Evolutionary conservation across 768 basidiomycete species (phyloP).

Genomic region (Pleurotus cornucopiae): DNA sequence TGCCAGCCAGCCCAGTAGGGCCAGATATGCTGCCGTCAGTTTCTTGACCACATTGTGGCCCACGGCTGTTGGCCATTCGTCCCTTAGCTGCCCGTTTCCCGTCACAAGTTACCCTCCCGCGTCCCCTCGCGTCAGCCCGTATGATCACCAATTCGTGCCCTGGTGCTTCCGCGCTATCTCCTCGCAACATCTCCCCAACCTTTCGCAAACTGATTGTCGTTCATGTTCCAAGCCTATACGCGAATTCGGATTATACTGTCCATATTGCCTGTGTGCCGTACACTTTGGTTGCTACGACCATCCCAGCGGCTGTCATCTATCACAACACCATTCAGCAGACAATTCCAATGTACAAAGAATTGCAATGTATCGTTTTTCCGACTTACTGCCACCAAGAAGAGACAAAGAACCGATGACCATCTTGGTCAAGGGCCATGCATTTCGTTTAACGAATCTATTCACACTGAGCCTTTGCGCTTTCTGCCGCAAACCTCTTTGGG

Average conservation of each 20-base stretch:
- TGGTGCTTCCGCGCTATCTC: constrained; percentile 47
- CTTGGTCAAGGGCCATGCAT: constrained; percentile 40
- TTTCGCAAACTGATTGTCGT: constrained; percentile 45
- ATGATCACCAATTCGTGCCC: constrained; percentile 63
- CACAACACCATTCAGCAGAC: constrained; percentile 44
- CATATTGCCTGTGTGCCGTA: constrained; percentile 63
- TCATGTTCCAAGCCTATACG: constrained; percentile 49
- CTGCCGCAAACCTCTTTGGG: constrained; percentile 75
- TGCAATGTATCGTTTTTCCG: constrained; percentile 61
- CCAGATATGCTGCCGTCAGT: constrained; percentile 51
- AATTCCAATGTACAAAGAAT: constrained; percentile 49
- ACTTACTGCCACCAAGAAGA: constrained; percentile 31
- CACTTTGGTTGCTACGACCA: constrained; percentile 81
- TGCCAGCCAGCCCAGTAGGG: constrained; percentile 57
- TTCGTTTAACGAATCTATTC: constrained; percentile 63
- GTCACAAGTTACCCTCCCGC: constrained; percentile 26
- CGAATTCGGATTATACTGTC: constrained; percentile 73
- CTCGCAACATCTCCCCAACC: constrained; percentile 22
- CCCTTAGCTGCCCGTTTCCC: constrained; percentile 51
- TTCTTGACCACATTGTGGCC: constrained; percentile 67
- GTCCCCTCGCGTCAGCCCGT: constrained; percentile 22
- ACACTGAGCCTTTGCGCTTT: constrained; percentile 66
- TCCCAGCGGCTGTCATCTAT: constrained; percentile 55
- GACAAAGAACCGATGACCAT: constrained; percentile 14
- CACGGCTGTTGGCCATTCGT: constrained; percentile 59